Evolutionary conservation across 2,329 filamentous ascomycete genomes (phyloP).

Genomic region (Leptographium lundbergii): DNA sequence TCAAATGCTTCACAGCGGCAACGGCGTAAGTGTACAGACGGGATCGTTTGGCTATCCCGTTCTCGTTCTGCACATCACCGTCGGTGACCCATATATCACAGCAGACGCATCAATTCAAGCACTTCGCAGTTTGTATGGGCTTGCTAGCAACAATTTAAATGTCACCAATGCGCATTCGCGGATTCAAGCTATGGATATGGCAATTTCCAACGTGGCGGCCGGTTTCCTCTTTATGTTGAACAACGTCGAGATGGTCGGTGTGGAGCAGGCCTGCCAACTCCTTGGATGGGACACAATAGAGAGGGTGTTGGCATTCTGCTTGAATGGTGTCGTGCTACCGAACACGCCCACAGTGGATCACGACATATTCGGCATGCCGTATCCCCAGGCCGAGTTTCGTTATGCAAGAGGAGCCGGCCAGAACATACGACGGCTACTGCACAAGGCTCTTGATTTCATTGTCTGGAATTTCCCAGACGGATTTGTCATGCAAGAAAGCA

Average conservation of each 20-base stretch:
- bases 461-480: constrained; percentile 44
- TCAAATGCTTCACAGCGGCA: constrained; percentile 4
- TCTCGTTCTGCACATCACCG: constrained; percentile 1
- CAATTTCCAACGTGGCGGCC: constrained; percentile 9
- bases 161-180: not conserved
- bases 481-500: constrained; percentile 26
- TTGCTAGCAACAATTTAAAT: constrained; percentile 2
- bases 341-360: constrained; percentile 15
- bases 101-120: constrained; percentile 5
- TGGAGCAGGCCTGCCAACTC: constrained; percentile 6
- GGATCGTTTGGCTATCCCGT: constrained; percentile 8
- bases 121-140: constrained; percentile 13
- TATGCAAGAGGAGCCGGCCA: constrained; percentile 42
- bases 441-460: constrained; percentile 44
- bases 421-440: constrained; percentile 29
- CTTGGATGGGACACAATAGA: constrained; percentile 12
- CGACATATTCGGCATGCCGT: constrained; percentile 9
- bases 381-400: constrained; percentile 23
- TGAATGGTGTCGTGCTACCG: constrained; percentile 17
- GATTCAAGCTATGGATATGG: constrained; percentile 5
- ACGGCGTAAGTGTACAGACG: constrained; percentile 1
- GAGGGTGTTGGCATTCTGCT: constrained; percentile 9
- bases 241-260: constrained; percentile 5
- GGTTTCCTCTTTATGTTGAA: constrained; percentile 12
- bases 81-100: constrained; percentile 10